Base-by-base conservation (phyloP, 176 grass and related monocot genomes). In the Avena insularis region DNA sequence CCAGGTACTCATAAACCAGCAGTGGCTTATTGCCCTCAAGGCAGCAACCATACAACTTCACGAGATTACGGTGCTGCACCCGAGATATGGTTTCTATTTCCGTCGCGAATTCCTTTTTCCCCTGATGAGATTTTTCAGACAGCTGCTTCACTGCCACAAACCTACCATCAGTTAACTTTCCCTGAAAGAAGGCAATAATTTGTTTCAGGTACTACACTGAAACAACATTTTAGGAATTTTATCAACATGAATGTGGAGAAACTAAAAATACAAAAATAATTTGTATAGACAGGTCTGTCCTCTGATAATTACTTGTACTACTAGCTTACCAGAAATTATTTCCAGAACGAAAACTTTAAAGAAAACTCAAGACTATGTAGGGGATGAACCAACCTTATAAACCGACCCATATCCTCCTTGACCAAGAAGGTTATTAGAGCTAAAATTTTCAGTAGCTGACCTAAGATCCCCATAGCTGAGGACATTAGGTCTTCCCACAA, bases 21-120 rank as follows among this genome's bases (percentile, higher is more conserved):
- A 97, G 80, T 45, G 81, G 89, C 33, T 66, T 97, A n/a, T 91
- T 95, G 67, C 83, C 87, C 59, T 95, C 89, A 57, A 97, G 81
- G 79, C 92, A 97, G 56, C 95, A 97, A 73, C 95, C 95, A 87
- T 93, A 91, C 70, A 97, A 75, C 75, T 97, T 97, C 16, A 97
- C 92, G 0, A 97, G 91, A 78, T 97, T 97, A 33, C 89, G 89
- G 58, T 97, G 95, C 67, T 94, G 95, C 27, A 97, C 95, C 35
- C 79, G 82, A 40, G 95, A 97, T 62, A 98, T 98, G 47, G 87
- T 95, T 82, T 89, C 93, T 74, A 98, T 95, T 87, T 98, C 95
- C 0, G 95, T 85, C n/a, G 86, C 65, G 8, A 98, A 98, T 88
- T 98, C 55, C 16, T 35, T 81, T 75, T 93, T 98, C 8, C 95